Conservation (phyloP, 148 eudicot species). For the Rhododendron henanense region DNA sequence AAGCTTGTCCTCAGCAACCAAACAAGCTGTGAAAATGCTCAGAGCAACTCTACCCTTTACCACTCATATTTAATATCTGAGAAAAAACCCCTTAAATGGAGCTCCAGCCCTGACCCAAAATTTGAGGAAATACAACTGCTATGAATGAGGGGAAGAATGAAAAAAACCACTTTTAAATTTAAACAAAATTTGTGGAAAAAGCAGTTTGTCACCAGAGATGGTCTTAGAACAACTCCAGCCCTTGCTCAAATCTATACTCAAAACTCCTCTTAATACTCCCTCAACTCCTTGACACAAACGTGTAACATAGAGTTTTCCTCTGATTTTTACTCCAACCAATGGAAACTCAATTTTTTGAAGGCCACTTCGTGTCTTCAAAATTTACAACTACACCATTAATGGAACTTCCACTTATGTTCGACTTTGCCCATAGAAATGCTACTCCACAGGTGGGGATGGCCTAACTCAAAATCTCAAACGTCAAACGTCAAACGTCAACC, state of each 20-base stretch:
- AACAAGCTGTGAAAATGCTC: background rate
- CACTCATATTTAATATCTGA: background rate
- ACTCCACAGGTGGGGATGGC: background rate
- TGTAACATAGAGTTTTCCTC: background rate
- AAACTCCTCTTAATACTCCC: background rate
- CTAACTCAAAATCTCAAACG: background rate
- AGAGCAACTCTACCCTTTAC: background rate
- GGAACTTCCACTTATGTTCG: background rate
- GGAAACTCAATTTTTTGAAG: background rate
- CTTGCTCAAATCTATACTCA: background rate
- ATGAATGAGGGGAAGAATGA: background rate
- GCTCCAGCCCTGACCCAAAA: background rate
- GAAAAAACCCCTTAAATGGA: background rate
- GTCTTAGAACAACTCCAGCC: background rate
- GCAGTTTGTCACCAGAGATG: background rate
- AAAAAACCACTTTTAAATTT: too few relatives aligned
- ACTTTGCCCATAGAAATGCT: background rate
- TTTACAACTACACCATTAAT: background rate
- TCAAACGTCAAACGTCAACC: background rate
- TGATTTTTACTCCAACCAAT: background rate
- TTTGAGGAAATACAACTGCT: background rate
- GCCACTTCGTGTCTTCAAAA: background rate
- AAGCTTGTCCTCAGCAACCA: conserved; percentile 1
- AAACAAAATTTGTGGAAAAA: background rate
- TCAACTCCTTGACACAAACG: background rate